phyloP scores from a whole-genome alignment of 2,329 filamentous ascomycete genomes.

The Scopulariopsis brevicaulis region DNA sequence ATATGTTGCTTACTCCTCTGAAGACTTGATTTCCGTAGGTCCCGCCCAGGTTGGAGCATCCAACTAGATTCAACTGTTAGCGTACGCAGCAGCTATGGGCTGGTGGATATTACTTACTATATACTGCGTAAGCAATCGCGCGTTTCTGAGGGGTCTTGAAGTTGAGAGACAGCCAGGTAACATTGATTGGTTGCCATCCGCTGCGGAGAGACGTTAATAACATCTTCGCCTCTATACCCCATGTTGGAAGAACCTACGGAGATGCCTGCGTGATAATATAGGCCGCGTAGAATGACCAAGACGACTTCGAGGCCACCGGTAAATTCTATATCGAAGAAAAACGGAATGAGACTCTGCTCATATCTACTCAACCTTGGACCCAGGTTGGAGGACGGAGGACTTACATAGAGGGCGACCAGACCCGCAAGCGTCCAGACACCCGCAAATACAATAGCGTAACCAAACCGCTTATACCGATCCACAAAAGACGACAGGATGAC shows the following conservation, averaged over 20 bases:
- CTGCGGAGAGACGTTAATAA: background rate
- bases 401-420: background rate
- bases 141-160: slow-evolving; percentile 1
- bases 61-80: background rate
- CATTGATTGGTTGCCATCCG: background rate
- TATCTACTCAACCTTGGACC: background rate
- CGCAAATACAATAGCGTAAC: background rate
- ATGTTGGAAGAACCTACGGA: background rate
- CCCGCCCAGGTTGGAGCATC: background rate
- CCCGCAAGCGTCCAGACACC: background rate
- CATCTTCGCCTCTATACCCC: background rate
- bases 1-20: background rate
- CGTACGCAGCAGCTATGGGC: background rate
- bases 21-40: slow-evolving; percentile 1
- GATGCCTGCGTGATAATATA: background rate
- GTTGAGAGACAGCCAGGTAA: slow-evolving; percentile 1
- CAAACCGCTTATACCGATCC: slow-evolving; percentile 1
- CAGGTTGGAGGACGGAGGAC: background rate
- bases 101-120: background rate
- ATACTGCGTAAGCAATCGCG: background rate
- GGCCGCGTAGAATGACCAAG: background rate
- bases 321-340: too few relatives aligned
- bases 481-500: background rate
- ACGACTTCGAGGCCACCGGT: background rate
- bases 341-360: too few relatives aligned